phyloP scores from a whole-genome alignment of 225 moss, liverwort and hornwort species.

The Rhytidiadelphus loreus region DNA sequence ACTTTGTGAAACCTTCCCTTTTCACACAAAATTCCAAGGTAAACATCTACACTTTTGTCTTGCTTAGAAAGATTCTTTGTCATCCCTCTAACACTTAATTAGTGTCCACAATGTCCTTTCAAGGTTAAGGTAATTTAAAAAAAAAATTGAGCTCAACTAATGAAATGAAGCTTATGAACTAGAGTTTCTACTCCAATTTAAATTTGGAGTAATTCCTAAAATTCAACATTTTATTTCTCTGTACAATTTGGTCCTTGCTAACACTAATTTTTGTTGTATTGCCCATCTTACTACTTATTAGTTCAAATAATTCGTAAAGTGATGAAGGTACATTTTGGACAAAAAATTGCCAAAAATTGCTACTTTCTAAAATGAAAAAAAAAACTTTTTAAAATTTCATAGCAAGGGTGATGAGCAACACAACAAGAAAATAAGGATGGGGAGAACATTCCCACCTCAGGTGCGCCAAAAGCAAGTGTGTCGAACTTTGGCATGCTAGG shows the following conservation, averaged over 20 bases:
- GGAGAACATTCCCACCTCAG: fast-evolving
- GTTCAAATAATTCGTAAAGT: neutral
- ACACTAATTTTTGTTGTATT: neutral
- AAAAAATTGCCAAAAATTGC: neutral
- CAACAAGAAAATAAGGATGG: too few species aligned
- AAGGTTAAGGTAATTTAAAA: too few species aligned
- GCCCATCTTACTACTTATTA: neutral
- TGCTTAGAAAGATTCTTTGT: too few species aligned
- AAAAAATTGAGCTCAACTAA: neutral
- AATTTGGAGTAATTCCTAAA: neutral
- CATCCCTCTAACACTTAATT: fast-evolving
- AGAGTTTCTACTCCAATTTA: neutral
- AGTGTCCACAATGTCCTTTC: fast-evolving
- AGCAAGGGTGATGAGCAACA: fast-evolving
- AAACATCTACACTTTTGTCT: neutral
- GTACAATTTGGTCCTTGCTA: neutral
- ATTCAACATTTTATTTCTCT: neutral
- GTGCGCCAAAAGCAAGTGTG: fast-evolving
- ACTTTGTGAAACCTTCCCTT: too few species aligned
- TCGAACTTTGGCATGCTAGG: too few species aligned
- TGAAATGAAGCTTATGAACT: neutral
- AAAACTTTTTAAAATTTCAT: neutral
- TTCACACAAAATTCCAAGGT: neutral
- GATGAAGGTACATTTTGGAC: neutral
- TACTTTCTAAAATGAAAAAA: neutral